These are phyloP conservation scores for Cudoniella acicularis DNA, from an alignment of 495 filamentous ascomycete genomes.

Conservation along the genomic window DNA sequence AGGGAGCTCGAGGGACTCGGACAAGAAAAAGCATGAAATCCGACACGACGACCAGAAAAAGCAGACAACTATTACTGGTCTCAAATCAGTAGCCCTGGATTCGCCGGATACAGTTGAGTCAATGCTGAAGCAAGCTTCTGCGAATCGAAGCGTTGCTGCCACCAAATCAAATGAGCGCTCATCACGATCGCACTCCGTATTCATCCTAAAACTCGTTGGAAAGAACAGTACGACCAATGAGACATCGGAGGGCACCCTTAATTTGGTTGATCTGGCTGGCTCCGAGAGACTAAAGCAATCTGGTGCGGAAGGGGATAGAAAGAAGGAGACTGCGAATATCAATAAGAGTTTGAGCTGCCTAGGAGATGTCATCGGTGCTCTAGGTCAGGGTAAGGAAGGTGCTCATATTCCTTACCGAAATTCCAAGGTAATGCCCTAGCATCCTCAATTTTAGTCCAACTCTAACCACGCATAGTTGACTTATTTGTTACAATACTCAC, in stretches of 20 bases:
- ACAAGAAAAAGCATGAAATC: slow-evolving; percentile 89
- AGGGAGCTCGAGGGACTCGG: slow-evolving; percentile 67
- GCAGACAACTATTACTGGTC: slow-evolving; percentile 81
- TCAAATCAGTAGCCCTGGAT: slow-evolving; percentile 75
- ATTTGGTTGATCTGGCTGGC: slow-evolving; percentile 93
- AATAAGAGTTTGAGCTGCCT: slow-evolving; percentile 90
- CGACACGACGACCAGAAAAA: slow-evolving; percentile 76
- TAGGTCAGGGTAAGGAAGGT: slow-evolving; percentile 82
- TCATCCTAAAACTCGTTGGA: slow-evolving; percentile 87
- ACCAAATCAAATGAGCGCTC: slow-evolving; percentile 95
- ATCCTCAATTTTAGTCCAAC: neutral
- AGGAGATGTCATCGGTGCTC: slow-evolving; percentile 88
- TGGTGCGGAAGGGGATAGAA: slow-evolving; percentile 74
- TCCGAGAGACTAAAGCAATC: slow-evolving; percentile 87
- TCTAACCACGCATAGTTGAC: slow-evolving; percentile 59
- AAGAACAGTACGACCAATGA: slow-evolving; percentile 77
- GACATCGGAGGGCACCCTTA: slow-evolving; percentile 86
- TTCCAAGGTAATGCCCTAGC: slow-evolving; percentile 62
- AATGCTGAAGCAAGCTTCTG: slow-evolving; percentile 72
- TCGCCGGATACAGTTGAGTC: slow-evolving; percentile 70
- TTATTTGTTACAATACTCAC: slow-evolving; percentile 90
- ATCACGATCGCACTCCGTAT: slow-evolving; percentile 91
- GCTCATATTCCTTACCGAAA: slow-evolving; percentile 92
- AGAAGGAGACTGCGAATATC: slow-evolving; percentile 96
- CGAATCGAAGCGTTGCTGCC: slow-evolving; percentile 86